Evolutionary conservation across 1,284 basidiomycete species (phyloP).

Genomic region (Ganoderma sp.): DNA sequence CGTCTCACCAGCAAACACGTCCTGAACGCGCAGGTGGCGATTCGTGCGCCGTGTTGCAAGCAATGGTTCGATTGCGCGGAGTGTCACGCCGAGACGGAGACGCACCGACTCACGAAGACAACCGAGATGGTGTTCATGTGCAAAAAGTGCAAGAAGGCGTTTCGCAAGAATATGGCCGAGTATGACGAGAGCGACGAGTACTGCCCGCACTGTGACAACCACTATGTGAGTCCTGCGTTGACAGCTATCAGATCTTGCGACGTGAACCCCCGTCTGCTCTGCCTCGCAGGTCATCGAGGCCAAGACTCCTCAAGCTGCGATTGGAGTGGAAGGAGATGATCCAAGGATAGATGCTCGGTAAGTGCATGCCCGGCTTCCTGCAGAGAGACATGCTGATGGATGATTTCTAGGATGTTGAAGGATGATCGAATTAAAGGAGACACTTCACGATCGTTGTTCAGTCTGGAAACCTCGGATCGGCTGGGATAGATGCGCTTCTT

Average conservation of each 20-base stretch:
- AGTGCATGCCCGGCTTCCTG: slow-evolving; percentile 35
- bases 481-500: slow-evolving; percentile 38
- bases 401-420: slow-evolving; percentile 62
- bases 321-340: slow-evolving; percentile 92
- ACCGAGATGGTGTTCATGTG: slow-evolving; percentile 94
- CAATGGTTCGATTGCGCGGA: slow-evolving; percentile 96
- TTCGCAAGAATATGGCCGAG: slow-evolving; percentile 89
- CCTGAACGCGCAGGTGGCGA: slow-evolving; percentile 91
- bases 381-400: background rate
- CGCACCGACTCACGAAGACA: slow-evolving; percentile 79
- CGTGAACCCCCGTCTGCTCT: background rate
- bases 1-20: slow-evolving; percentile 78
- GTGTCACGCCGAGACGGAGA: slow-evolving; percentile 87
- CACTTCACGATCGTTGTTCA: slow-evolving; percentile 56
- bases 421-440: slow-evolving; percentile 68
- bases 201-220: slow-evolving; percentile 98
- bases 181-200: slow-evolving; percentile 98
- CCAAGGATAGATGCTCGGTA: slow-evolving; percentile 86
- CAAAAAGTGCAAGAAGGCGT: slow-evolving; percentile 98
- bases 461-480: slow-evolving; percentile 45
- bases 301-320: slow-evolving; percentile 85
- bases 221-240: slow-evolving; percentile 74
- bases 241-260: background rate
- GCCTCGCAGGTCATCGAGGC: slow-evolving; percentile 85
- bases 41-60: slow-evolving; percentile 94